A percentile compares a stretch with the other conserved stretches of the same genome.
Evolutionary conservation across 2,329 filamentous ascomycete species (phyloP).

Genomic region (Fusarium pseudograminearum): DNA sequence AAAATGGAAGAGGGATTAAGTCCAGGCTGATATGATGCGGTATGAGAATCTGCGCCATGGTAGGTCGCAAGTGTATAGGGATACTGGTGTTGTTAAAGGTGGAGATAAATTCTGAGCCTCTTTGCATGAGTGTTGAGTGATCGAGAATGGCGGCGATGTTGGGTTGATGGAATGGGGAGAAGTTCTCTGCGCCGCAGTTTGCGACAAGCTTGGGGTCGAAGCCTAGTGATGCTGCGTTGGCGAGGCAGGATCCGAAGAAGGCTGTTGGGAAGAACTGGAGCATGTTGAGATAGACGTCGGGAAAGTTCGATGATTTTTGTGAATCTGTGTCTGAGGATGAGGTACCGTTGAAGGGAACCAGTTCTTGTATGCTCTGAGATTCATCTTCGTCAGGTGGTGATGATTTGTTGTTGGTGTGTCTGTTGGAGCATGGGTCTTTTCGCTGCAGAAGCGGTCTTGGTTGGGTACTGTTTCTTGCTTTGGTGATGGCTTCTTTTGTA

Average conservation of each 20-base stretch:
- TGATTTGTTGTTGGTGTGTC: not conserved
- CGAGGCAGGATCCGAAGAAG: constrained; percentile 38
- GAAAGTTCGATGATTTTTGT: not conserved
- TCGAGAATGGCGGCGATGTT: constrained; percentile 5
- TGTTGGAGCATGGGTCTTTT: not conserved
- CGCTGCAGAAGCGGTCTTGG: constrained; percentile 8
- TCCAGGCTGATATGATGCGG: constrained; percentile 46
- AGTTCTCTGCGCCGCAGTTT: constrained; percentile 21
- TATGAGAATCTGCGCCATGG: constrained; percentile 45
- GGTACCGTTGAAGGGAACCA: not conserved
- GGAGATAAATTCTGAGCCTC: not conserved
- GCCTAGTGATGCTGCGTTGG: constrained; percentile 40
- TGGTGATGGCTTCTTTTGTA: not conserved
- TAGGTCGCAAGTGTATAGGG: constrained; percentile 42
- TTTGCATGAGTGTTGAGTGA: constrained; percentile 14
- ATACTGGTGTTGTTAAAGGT: constrained; percentile 9
- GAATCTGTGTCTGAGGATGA: not conserved
- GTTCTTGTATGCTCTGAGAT: not conserved
- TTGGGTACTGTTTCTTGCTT: not conserved
- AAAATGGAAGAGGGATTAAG: constrained; percentile 43
- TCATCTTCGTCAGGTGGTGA: not conserved
- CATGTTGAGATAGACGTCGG: constrained; percentile 32
- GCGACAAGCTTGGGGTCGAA: constrained; percentile 28
- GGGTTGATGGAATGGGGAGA: constrained; percentile 46
- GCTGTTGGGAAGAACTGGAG: constrained; percentile 32